phyloP scores from a whole-genome alignment of 108 stramenopile species.

The Aurantiochytrium sp. region DNA sequence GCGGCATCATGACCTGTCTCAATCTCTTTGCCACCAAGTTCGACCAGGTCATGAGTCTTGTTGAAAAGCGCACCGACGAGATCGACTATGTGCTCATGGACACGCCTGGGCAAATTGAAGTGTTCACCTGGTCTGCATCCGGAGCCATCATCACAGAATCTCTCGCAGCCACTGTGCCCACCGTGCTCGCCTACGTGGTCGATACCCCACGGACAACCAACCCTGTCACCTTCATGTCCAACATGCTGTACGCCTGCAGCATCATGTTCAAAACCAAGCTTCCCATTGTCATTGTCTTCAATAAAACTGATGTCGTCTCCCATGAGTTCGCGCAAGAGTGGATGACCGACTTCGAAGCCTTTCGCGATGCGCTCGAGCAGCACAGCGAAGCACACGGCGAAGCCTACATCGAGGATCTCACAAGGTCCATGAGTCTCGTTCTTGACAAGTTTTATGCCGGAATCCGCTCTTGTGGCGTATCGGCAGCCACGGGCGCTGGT shows the following conservation, averaged over 20 bases:
- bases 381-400: conserved; percentile 20
- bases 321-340: conserved; percentile 82
- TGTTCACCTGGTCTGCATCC: conserved; percentile 97
- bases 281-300: conserved; percentile 86
- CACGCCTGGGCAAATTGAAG: conserved; percentile 99
- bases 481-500: conserved; percentile 86
- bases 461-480: conserved; percentile 75
- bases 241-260: conserved; percentile 97
- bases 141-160: conserved; percentile 86
- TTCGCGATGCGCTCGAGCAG: conserved; percentile 73
- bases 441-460: conserved; percentile 94
- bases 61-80: conserved; percentile 68
- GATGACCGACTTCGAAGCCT: conserved; percentile 95
- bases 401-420: conserved; percentile 81
- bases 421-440: conserved; percentile 78
- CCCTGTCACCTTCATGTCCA: conserved; percentile 98
- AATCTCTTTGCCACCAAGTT: conserved; percentile 97
- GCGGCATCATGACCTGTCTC: conserved; percentile 91
- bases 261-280: conserved; percentile 88
- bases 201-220: conserved; percentile 87
- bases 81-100: conserved; percentile 67
- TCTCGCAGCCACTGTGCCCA: conserved; percentile 86
- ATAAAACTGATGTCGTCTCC: conserved; percentile 81
- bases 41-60: conserved; percentile 86
- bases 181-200: conserved; percentile 83